Base-by-base conservation (phyloP, 1,284 basidiomycete species). In the Gomphus bonarii region DNA sequence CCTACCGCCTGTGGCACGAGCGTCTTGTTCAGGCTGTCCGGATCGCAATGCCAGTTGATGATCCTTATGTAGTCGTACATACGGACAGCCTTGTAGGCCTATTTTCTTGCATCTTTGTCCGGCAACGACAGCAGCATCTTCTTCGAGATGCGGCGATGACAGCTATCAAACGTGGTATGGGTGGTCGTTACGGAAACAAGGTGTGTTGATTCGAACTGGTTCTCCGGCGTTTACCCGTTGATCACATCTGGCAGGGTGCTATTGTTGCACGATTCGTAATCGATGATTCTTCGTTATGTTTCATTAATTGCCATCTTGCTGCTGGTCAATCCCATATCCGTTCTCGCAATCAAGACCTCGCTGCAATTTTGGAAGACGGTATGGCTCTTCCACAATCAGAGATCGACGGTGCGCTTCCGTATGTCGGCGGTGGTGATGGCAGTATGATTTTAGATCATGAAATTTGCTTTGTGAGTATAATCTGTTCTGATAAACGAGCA, bases 361-460 rank as follows among this genome's bases (percentile, higher is more conserved):
- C 85, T 0, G 87, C 84, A 1, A 88, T 95, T 58, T 70, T 97
- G 58, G 94, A 97, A 64, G 85, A 90, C 64, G 84, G 85, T 60
- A 71, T 78, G 2, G 75, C 92, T 2, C 86, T 94, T 59, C 79
- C 86, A 0, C 69, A 73, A 6, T 62, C 67, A 6, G 65, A 69
- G 11, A 66, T 70, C 1, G 76, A 80, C 20, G 76, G 80, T 43
- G 71, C 75, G 2, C 61, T 84, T 16, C 84, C 85, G 1, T 98
- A 88, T 65, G 82, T 90, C 4, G 86, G 88, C 46, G 95, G 95
- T 14, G 95, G 95, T 0, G 90, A 95, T 68, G 95, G 95, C 0
- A 82, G 88, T n/a, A 92, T 90, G 79, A 84, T 95, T 18, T 74
- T 97, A 33, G 95, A 98, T 66, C 95, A 98, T 70, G 94, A 98